A percentile compares a stretch with the other conserved stretches of the same genome.
These are phyloP conservation scores for Diphasiastrum complanatum DNA, from an alignment of 83 land plant genomes.

Conservation along the genomic window DNA sequence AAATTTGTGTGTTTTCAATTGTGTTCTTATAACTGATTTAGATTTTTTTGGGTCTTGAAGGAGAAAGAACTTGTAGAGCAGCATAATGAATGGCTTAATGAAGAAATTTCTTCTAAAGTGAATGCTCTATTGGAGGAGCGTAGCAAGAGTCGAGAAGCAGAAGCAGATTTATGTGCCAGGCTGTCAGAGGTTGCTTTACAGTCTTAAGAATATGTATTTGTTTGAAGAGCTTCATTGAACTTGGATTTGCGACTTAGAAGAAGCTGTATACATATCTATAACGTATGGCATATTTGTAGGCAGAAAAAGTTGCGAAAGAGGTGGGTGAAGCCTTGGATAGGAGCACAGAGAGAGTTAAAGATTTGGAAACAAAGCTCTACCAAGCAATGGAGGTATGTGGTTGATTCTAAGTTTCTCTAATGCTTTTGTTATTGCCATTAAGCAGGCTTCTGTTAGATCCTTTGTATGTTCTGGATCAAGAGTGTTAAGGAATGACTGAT, in stretches of 20 bases:
- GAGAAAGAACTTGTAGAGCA: slow-evolving; percentile 82
- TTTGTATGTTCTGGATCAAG: not conserved
- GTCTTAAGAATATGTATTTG: not conserved
- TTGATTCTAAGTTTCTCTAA: slow-evolving; percentile 1
- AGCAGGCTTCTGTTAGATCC: not conserved
- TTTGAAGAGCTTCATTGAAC: not conserved
- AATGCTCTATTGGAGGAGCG: slow-evolving; percentile 51
- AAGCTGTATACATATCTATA: not conserved
- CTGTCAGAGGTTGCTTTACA: slow-evolving; percentile 45
- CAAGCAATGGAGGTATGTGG: slow-evolving; percentile 48
- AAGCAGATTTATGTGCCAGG: slow-evolving; percentile 58
- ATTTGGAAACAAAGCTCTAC: slow-evolving; percentile 48
- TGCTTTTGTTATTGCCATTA: not conserved
- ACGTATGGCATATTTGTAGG: slow-evolving; percentile 31
- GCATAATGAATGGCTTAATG: slow-evolving; percentile 84
- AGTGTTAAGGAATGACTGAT: too few species aligned
- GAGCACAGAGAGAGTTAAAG: slow-evolving; percentile 54
- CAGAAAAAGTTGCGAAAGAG: slow-evolving; percentile 54
- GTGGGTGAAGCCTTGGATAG: slow-evolving; percentile 38
- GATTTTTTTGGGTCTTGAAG: slow-evolving; percentile 26
- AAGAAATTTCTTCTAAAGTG: slow-evolving; percentile 70
- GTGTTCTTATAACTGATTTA: not conserved
- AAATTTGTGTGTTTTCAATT: not conserved
- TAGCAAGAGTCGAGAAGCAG: slow-evolving; percentile 41
- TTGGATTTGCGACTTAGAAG: too few species aligned